Conservation (phyloP, 257 asterid species). For the Leptodermis oblonga region DNA sequence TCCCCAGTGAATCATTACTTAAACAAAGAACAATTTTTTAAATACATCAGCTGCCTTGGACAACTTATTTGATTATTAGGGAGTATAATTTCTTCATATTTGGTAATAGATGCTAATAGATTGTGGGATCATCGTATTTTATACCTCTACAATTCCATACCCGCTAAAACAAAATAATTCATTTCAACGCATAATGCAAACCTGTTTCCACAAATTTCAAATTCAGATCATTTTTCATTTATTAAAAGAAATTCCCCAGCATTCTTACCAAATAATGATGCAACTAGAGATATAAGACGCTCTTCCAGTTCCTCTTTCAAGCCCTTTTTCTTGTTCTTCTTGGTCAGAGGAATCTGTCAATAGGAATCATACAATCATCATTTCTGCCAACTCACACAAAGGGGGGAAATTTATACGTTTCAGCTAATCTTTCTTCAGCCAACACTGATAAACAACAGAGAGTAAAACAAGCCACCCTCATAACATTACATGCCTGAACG, state of each 20-base stretch:
- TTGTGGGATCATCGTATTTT: neutral
- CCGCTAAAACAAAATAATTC: neutral
- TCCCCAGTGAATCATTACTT: neutral
- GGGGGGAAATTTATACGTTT: neutral
- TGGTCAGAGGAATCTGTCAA: constrained; percentile 78
- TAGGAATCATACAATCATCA: neutral
- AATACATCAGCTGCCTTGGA: neutral
- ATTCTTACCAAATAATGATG: constrained; percentile 90
- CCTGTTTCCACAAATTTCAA: neutral
- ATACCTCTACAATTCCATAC: neutral
- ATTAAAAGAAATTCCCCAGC: constrained; percentile 18
- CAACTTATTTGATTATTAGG: neutral
- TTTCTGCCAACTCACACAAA: neutral
- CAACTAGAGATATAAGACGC: constrained; percentile 83
- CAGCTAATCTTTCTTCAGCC: neutral
- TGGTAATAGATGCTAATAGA: neutral
- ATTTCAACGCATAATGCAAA: neutral
- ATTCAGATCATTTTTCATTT: neutral
- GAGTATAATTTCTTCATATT: neutral
- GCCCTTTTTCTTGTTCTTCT: constrained; percentile 80
- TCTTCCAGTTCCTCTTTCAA: constrained; percentile 86
- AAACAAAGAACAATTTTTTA: too few relatives aligned
- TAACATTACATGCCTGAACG: neutral
- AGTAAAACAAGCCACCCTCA: neutral
- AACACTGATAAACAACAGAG: neutral